Base-by-base conservation (phyloP, 352 stramenopile species). In the Pythium chondricola region DNA sequence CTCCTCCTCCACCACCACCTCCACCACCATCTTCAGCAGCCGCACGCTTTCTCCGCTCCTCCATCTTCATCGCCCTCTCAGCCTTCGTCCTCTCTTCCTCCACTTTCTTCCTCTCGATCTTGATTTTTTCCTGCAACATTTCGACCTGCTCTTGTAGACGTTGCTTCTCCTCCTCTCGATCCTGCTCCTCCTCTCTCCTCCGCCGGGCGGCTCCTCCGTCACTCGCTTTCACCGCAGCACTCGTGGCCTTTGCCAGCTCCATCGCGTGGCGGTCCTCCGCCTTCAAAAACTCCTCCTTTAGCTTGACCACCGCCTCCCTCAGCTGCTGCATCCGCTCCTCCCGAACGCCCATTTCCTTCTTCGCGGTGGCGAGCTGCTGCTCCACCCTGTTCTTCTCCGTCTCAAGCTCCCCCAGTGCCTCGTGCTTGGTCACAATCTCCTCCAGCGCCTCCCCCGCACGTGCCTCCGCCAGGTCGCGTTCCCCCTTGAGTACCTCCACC, bases 231-330 rank as follows among this genome's bases (percentile, higher is more conserved):
- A n/a, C n/a, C n/a, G n/a, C n/a, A n/a, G n/a, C n/a, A 17, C 76
- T 63, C 26, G 86, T 74, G 2, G 74, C 66, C 42, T 79, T 81
- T 4, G 71, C 72, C 8, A 85, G 56, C 43, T 86, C 78, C 24
- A 88, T 64, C n/a, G 78, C 83, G 42, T 89, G 74, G 0, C 74
- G 63, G 58, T 95, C 77, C 53, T 95, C 79, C 2, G 71, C 78
- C 45, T 93, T 89, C 4, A 95, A 36, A 42, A 95, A 95, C 50
- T 95, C 87, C 43, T 95, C 77, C 52, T 95, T 96, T 4, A 96
- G 56, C 40, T 80, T 75, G 24, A 95, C 79, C 35, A 96, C 77
- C 3, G 85, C 84, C 20, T 89, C 78, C 7, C 83, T 68, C 30
- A 92, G 44, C 21, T 84, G 41, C 46, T 78, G 64, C 33, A 92